A percentile compares a stretch with the other conserved stretches of the same genome.
phyloP scores from a whole-genome alignment of 2,329 filamentous ascomycete genomes.

The Fusarium dlaminii region DNA sequence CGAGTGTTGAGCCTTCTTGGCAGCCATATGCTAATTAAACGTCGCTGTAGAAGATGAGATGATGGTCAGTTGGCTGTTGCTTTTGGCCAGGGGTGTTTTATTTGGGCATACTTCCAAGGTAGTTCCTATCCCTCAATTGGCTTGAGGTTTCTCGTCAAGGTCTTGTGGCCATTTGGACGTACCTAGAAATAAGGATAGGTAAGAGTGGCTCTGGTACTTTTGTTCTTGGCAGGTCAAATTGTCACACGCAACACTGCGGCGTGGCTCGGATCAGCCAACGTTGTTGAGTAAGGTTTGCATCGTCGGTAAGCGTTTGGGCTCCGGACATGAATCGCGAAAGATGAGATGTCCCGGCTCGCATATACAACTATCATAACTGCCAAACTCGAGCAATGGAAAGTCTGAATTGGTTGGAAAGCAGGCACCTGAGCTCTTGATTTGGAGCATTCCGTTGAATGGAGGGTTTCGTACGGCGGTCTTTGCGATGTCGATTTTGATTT shows the following conservation, averaged over 20 bases:
- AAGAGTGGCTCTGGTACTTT: neutral
- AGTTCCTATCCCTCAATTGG: neutral
- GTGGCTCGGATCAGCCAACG: neutral
- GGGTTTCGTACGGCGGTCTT: too few species aligned
- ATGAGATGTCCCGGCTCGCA: neutral
- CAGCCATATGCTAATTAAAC: neutral
- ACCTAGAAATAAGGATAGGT: neutral
- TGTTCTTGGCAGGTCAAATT: neutral
- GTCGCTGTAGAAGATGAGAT: neutral
- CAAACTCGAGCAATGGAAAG: neutral
- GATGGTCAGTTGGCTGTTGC: neutral
- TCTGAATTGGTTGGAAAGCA: neutral
- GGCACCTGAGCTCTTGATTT: neutral
- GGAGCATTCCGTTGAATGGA: too few species aligned
- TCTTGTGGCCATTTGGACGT: neutral
- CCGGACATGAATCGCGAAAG: neutral
- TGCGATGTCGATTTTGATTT: neutral
- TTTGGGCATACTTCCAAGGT: neutral
- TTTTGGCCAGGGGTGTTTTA: neutral
- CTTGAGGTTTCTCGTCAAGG: neutral
- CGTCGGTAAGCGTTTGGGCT: neutral
- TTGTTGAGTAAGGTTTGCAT: neutral
- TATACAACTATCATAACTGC: neutral
- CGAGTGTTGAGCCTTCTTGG: neutral
- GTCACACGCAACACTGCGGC: neutral